A percentile compares a stretch with the other conserved stretches of the same genome.
Evolutionary conservation across 2,329 filamentous ascomycete species (phyloP).

Genomic region (Talaromyces sp.): DNA sequence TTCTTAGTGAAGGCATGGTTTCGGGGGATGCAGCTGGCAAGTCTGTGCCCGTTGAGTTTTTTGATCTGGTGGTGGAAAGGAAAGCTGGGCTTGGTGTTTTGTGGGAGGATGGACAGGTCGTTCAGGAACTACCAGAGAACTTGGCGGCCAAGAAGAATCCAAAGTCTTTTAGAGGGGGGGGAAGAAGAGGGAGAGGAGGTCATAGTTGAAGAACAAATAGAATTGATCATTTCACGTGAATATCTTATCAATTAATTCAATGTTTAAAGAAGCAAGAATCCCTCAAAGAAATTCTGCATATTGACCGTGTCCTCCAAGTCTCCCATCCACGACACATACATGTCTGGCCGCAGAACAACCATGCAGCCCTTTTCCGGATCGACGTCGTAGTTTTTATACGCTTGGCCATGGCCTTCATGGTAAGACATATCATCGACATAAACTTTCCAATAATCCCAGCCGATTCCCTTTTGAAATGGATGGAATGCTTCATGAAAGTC

Average conservation of each 20-base stretch:
- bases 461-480: not conserved
- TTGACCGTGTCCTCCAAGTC: not conserved
- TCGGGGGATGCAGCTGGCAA: constrained; percentile 46
- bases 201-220: not conserved
- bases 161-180: constrained; percentile 14
- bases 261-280: not conserved
- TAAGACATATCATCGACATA: constrained; percentile 3
- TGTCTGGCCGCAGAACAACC: not conserved
- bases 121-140: constrained; percentile 44
- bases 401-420: not conserved
- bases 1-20: constrained; percentile 53
- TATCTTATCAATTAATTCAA: not conserved
- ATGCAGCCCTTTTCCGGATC: constrained; percentile 45
- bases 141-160: constrained; percentile 36
- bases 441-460: constrained; percentile 7
- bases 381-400: constrained; percentile 54
- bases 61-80: constrained; percentile 69
- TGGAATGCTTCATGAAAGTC: constrained; percentile 1
- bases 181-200: constrained; percentile 15
- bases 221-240: not conserved
- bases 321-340: not conserved
- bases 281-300: not conserved
- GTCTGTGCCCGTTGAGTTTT: constrained; percentile 61
- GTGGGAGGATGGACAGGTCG: constrained; percentile 53
- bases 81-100: constrained; percentile 66